Conservation (phyloP, 1,284 basidiomycete species). For the Heimioporus retisporus region DNA sequence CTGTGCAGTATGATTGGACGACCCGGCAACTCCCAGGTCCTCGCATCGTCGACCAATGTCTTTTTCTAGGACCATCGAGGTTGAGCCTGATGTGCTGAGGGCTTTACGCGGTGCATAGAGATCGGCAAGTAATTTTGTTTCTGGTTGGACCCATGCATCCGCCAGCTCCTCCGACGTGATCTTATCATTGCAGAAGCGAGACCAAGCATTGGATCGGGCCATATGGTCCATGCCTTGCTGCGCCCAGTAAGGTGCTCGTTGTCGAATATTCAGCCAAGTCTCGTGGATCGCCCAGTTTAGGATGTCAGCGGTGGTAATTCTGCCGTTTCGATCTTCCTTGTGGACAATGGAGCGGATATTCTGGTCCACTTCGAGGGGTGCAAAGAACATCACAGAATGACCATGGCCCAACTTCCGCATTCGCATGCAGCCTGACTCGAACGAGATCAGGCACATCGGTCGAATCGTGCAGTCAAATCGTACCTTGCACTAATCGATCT, state of each 20-base stretch:
- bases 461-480: too few species aligned
- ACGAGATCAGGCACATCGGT: too few species aligned
- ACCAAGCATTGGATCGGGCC: slow-evolving; percentile 44
- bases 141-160: slow-evolving; percentile 46
- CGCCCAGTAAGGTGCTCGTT: too few species aligned
- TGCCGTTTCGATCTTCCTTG: slow-evolving; percentile 32
- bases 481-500: too few species aligned
- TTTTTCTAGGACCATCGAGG: not conserved
- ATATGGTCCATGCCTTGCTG: slow-evolving; percentile 56
- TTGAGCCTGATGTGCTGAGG: too few species aligned
- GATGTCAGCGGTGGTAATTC: slow-evolving; percentile 46
- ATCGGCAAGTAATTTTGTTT: slow-evolving; percentile 29
- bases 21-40: not conserved
- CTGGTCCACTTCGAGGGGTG: slow-evolving; percentile 53
- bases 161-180: slow-evolving; percentile 23
- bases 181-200: slow-evolving; percentile 16
- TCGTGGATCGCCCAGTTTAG: slow-evolving; percentile 56
- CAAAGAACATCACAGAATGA: slow-evolving; percentile 38
- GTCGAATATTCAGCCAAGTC: too few species aligned
- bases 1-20: slow-evolving; percentile 31
- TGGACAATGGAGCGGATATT: slow-evolving; percentile 44
- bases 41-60: slow-evolving; percentile 38
- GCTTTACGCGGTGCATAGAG: slow-evolving; percentile 31
- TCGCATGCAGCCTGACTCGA: too few species aligned
- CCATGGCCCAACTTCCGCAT: too few species aligned